Conservation (phyloP, 176 grass and related monocot genomes). For the Avena insularis region DNA sequence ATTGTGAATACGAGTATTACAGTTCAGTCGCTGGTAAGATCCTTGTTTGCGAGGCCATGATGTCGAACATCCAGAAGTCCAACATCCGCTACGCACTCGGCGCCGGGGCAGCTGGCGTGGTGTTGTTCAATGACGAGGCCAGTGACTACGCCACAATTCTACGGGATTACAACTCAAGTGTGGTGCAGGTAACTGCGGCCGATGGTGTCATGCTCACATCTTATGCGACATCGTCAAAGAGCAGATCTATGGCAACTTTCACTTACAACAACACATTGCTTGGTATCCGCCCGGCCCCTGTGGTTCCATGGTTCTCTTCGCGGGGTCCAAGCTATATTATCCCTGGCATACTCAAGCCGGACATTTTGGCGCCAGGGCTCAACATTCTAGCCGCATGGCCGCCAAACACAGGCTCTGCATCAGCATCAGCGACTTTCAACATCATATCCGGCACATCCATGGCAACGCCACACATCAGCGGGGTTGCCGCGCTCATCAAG, state of each 20-base stretch:
- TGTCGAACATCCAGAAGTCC: neutral
- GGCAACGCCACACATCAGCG: slow-evolving; percentile 55
- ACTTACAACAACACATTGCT: slow-evolving; percentile 28
- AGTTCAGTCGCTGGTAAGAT: slow-evolving; percentile 2
- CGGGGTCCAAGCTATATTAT: slow-evolving; percentile 27
- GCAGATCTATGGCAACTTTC: neutral
- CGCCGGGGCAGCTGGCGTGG: slow-evolving; percentile 5
- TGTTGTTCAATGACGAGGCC: neutral
- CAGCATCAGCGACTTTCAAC: slow-evolving; percentile 19
- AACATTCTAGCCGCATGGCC: slow-evolving; percentile 65
- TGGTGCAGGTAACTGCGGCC: slow-evolving; percentile 16
- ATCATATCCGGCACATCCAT: slow-evolving; percentile 63
- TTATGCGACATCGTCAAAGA: neutral
- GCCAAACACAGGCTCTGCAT: neutral
- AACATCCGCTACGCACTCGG: neutral
- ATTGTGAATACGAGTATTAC: neutral
- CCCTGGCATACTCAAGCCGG: slow-evolving; percentile 60
- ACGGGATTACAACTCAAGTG: slow-evolving; percentile 5
- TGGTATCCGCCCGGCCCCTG: slow-evolving; percentile 34
- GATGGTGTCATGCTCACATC: neutral
- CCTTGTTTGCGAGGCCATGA: neutral
- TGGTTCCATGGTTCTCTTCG: slow-evolving; percentile 50
- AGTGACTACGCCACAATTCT: slow-evolving; percentile 7
- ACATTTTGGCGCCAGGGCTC: slow-evolving; percentile 58
- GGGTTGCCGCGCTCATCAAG: slow-evolving; percentile 52